phyloP scores from a whole-genome alignment of 768 basidiomycete species.

The Termitomyces sp. region DNA sequence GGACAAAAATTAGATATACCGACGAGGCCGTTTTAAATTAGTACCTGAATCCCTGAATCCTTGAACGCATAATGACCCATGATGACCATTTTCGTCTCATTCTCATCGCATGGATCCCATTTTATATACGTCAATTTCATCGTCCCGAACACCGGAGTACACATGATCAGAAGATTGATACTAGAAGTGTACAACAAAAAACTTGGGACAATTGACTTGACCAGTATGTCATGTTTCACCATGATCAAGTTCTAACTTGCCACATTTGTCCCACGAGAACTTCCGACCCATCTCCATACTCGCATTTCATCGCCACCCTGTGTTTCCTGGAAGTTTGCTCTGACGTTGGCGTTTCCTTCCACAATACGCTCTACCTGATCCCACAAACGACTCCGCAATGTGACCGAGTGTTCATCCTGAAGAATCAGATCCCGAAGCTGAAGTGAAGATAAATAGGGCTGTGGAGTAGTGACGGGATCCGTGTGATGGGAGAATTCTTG shows the following conservation, averaged over 20 bases:
- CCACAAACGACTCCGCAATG: constrained; percentile 68
- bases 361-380: constrained; percentile 78
- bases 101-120: constrained; percentile 12
- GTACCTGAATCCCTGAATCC: constrained; percentile 20
- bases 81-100: constrained; percentile 28
- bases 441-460: constrained; percentile 76
- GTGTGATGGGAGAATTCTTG: constrained; percentile 80
- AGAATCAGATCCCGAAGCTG: constrained; percentile 86
- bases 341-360: constrained; percentile 87
- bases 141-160: not conserved
- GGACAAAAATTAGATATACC: constrained; percentile 1
- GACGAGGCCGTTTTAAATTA: not conserved
- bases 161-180: not conserved
- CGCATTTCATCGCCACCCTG: constrained; percentile 82
- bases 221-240: not conserved
- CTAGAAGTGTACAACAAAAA: not conserved
- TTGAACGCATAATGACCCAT: constrained; percentile 29
- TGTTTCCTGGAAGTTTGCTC: constrained; percentile 79
- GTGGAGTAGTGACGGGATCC: constrained; percentile 70
- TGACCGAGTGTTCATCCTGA: constrained; percentile 73
- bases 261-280: constrained; percentile 20
- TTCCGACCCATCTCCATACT: constrained; percentile 90
- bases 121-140: constrained; percentile 1
- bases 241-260: constrained; percentile 4
- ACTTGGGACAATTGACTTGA: too few relatives aligned